Evolutionary conservation across 1,284 basidiomycete genomes (phyloP).

Genomic region (Limonomyces culmigenus): DNA sequence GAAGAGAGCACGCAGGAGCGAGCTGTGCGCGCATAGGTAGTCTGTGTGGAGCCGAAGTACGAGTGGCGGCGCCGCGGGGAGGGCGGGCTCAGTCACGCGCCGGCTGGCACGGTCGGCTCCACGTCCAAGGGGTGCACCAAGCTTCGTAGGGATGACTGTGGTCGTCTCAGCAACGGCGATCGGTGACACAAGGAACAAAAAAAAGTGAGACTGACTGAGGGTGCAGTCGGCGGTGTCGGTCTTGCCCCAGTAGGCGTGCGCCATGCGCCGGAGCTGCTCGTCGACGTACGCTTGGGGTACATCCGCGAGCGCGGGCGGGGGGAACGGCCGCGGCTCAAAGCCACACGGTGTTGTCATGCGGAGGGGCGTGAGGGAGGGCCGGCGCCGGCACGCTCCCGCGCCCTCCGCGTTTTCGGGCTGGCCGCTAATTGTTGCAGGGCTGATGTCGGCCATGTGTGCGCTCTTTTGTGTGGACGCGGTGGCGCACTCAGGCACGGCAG

Average conservation of each 20-base stretch:
- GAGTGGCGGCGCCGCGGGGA: slow-evolving; percentile 31
- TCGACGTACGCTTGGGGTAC: slow-evolving; percentile 56
- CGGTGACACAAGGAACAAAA: not conserved
- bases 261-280: slow-evolving; percentile 47
- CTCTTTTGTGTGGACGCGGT: too few species aligned
- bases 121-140: not conserved
- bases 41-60: slow-evolving; percentile 57
- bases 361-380: too few species aligned
- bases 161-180: not conserved
- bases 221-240: slow-evolving; percentile 60
- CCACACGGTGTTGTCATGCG: too few species aligned
- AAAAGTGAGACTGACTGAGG: slow-evolving; percentile 29
- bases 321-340: slow-evolving; percentile 39
- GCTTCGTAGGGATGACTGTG: slow-evolving; percentile 6
- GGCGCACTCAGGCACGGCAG: too few species aligned
- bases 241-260: slow-evolving; percentile 51
- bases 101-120: not conserved
- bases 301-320: slow-evolving; percentile 39
- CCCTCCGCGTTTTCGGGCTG: too few species aligned
- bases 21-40: slow-evolving; percentile 57
- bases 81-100: slow-evolving; percentile 34
- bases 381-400: too few species aligned
- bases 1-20: slow-evolving; percentile 48
- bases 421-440: too few species aligned
- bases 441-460: too few species aligned